Base-by-base conservation (phyloP, 768 basidiomycete species). In the Suillus americanus region DNA sequence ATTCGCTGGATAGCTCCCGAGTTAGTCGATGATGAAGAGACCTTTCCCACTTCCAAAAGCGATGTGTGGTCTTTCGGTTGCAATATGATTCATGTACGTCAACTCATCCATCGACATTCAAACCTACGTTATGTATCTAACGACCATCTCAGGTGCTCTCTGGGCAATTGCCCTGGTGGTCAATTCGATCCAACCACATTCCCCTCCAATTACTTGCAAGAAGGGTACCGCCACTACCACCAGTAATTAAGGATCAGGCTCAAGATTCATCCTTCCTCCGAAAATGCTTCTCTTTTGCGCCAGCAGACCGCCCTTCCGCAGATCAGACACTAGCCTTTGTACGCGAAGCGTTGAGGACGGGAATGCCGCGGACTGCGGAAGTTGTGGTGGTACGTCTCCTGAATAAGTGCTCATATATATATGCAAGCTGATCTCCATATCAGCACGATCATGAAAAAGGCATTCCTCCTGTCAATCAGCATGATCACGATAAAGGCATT, bases 101-200 rank as follows among this genome's bases (percentile, higher is more conserved):
- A 45, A 45, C 20, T 45, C 43, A 20, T 45, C 9, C 46, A 7
- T 48, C 23, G 23, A 2, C 10, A 23, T 46, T 23, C 1, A 48
- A 14, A 3, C 1, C 23, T 48, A 48, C 13, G 13, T 2, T 48
- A 7, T 46, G n/a, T n/a, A 55, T 37, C n/a, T 23, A 10, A 56
- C 13, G 9, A 30, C 23, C 7, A 14, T 25, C 3, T 25, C 28
- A 66, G 66, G 33, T 46, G 16, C 14, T 64, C 3, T 60, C 63
- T 43, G 66, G 66, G 13, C 30, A 43, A 51, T 6, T 56, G 48
- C 65, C 65, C 12, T 66, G 54, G 54, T n/a, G 20, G 43, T 20
- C 43, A 0, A 18, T 13, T 20, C 53, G 33, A 35, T 20, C 20
- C 1, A 6, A 54, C 33, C 5, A 54, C 3, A 9, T 48, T 25